These are phyloP conservation scores for Metschnikowia continentalis DNA, from an alignment of 805 yeast species.

Conservation along the genomic window DNA sequence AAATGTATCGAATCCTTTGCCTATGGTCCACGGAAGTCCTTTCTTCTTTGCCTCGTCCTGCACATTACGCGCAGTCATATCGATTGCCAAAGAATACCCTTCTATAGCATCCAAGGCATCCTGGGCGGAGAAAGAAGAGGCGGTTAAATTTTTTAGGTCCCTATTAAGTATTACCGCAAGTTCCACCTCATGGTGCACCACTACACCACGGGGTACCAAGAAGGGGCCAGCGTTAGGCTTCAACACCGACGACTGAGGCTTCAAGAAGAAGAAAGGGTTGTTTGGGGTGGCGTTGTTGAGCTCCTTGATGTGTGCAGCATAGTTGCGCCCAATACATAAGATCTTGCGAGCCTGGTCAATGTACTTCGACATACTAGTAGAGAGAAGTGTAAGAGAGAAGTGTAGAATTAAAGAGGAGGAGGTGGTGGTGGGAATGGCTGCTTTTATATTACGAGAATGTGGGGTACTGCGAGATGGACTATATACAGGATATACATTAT, in stretches of 20 bases:
- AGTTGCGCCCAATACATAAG: constrained; percentile 94
- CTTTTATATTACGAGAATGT: no score
- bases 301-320: constrained; percentile 93
- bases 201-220: constrained; percentile 73
- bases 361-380: constrained; percentile 30
- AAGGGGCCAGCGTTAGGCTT: constrained; percentile 63
- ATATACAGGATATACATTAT: no score
- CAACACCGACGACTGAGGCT: constrained; percentile 79
- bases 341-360: constrained; percentile 67
- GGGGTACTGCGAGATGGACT: no score
- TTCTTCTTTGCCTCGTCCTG: constrained; percentile 91
- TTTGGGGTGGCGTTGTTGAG: constrained; percentile 75
- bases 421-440: no score
- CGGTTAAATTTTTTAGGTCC: constrained; percentile 51
- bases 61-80: constrained; percentile 92
- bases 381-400: not conserved
- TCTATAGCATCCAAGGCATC: constrained; percentile 76
- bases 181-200: constrained; percentile 91
- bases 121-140: constrained; percentile 52
- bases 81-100: constrained; percentile 88
- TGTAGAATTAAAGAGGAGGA: not conserved
- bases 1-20: constrained; percentile 95
- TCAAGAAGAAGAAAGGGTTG: constrained; percentile 88
- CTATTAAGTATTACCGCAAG: constrained; percentile 73
- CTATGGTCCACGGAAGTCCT: constrained; percentile 95